Evolutionary conservation across 495 filamentous ascomycete genomes (phyloP).

Genomic region (Penicillium canariense): DNA sequence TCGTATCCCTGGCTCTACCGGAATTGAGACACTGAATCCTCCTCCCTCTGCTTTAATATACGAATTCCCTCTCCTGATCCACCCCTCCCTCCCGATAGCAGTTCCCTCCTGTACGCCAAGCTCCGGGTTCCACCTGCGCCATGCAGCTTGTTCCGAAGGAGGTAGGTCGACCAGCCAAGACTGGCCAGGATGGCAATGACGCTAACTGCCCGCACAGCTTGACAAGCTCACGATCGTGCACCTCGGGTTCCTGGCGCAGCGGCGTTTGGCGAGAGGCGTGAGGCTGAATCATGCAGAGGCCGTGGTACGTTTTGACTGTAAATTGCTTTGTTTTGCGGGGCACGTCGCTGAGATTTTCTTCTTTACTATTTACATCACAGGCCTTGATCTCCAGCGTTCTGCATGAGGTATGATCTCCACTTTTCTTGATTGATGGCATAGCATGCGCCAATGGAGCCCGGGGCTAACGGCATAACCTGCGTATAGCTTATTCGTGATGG

Average conservation of each 20-base stretch:
- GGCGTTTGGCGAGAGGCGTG: slow-evolving; percentile 82
- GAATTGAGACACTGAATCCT: no score
- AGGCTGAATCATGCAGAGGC: slow-evolving; percentile 91
- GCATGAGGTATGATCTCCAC: slow-evolving; percentile 65
- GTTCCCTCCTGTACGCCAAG: slow-evolving; percentile 17
- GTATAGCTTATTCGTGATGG: slow-evolving; percentile 90
- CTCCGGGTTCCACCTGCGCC: slow-evolving; percentile 26
- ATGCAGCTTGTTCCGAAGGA: slow-evolving; percentile 91
- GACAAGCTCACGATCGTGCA: slow-evolving; percentile 97
- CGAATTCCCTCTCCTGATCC: neutral
- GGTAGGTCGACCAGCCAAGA: slow-evolving; percentile 46
- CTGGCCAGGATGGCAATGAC: neutral
- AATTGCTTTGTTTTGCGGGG: neutral
- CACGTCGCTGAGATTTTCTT: neutral
- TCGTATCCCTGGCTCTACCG: neutral
- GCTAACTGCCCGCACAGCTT: slow-evolving; percentile 52
- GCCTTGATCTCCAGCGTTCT: slow-evolving; percentile 87
- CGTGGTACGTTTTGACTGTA: slow-evolving; percentile 53
- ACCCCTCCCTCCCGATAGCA: neutral
- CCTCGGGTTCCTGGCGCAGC: slow-evolving; percentile 83
- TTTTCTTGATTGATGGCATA: neutral
- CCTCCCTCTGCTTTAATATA: no score
- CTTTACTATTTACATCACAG: slow-evolving; percentile 37
- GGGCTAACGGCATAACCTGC: neutral
- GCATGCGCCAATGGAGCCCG: neutral